Percentiles rank a stretch among this genome's conserved stretches.
These are phyloP conservation scores for Saccharomyces hybrid DNA, from an alignment of 1,139 yeast genomes.

Conservation along the genomic window DNA sequence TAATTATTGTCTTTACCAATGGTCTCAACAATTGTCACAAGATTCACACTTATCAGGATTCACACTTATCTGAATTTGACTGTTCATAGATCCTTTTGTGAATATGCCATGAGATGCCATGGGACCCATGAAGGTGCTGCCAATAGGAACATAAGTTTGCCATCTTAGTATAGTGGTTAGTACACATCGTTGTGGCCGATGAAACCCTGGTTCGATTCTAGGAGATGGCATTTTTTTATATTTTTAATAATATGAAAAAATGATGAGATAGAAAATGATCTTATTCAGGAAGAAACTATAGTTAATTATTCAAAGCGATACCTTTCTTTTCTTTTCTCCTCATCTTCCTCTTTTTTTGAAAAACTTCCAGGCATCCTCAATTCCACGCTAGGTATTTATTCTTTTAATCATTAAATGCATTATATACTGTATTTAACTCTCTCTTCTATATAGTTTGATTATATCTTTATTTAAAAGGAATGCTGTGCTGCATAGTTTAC, in stretches of 20 bases:
- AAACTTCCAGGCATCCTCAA: too few relatives aligned
- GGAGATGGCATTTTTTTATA: constrained; percentile 16
- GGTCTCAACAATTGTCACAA: too few relatives aligned
- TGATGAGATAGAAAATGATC: constrained; percentile 6
- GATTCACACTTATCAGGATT: too few relatives aligned
- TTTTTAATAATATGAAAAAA: constrained; percentile 7
- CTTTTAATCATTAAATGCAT: not conserved
- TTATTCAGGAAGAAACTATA: too few relatives aligned
- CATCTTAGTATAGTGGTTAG: constrained; percentile 8
- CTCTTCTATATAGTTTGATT: not conserved
- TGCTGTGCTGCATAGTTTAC: constrained; percentile 10
- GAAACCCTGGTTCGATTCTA: constrained; percentile 7
- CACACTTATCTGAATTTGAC: too few relatives aligned
- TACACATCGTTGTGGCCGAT: not conserved
- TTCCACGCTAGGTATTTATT: not conserved
- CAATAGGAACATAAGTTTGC: not conserved
- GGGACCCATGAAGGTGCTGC: too few relatives aligned
- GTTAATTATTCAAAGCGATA: constrained; percentile 23
- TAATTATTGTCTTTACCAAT: too few relatives aligned
- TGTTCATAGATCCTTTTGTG: not conserved
- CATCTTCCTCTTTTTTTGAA: not conserved
- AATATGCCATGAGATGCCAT: not conserved
- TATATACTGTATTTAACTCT: not conserved
- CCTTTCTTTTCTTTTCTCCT: not conserved
- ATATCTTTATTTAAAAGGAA: not conserved